Conservation (phyloP, 2,329 filamentous ascomycete species). For the Fusarium coffeatum region DNA sequence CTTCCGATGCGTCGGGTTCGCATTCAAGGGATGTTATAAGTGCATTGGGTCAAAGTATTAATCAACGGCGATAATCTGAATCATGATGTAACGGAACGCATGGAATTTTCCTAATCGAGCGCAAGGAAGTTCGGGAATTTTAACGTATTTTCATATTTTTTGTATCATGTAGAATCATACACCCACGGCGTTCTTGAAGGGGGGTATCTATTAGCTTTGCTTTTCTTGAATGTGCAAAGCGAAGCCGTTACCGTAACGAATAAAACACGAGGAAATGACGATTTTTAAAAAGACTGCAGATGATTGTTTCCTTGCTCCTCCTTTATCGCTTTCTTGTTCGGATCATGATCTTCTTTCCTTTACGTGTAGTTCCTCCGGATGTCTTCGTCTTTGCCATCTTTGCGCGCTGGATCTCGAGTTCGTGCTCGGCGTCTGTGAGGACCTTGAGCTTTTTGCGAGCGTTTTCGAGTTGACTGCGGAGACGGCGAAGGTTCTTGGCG, state of each 20-base stretch:
- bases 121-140: neutral
- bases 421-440: slow-evolving; percentile 66
- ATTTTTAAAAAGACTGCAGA: neutral
- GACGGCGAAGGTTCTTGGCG: slow-evolving; percentile 57
- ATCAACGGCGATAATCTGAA: slow-evolving; percentile 26
- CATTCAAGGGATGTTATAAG: slow-evolving; percentile 64
- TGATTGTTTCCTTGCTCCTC: slow-evolving; percentile 10
- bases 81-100: slow-evolving; percentile 1
- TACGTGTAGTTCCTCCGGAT: slow-evolving; percentile 68
- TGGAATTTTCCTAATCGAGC: slow-evolving; percentile 13
- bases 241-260: slow-evolving; percentile 36
- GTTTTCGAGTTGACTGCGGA: slow-evolving; percentile 61
- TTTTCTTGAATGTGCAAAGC: slow-evolving; percentile 25
- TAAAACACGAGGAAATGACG: slow-evolving; percentile 36
- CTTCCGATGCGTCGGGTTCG: slow-evolving; percentile 64
- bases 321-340: slow-evolving; percentile 69
- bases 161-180: slow-evolving; percentile 46
- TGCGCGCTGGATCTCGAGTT: slow-evolving; percentile 68
- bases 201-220: slow-evolving; percentile 46
- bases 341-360: slow-evolving; percentile 71
- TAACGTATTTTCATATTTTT: slow-evolving; percentile 26
- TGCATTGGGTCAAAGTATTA: slow-evolving; percentile 61
- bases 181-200: slow-evolving; percentile 43
- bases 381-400: slow-evolving; percentile 75
- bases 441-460: slow-evolving; percentile 66